Percentiles rank a stretch among this genome's conserved stretches.
Conservation (phyloP, 345 rosid species). For the Firmiana major region DNA sequence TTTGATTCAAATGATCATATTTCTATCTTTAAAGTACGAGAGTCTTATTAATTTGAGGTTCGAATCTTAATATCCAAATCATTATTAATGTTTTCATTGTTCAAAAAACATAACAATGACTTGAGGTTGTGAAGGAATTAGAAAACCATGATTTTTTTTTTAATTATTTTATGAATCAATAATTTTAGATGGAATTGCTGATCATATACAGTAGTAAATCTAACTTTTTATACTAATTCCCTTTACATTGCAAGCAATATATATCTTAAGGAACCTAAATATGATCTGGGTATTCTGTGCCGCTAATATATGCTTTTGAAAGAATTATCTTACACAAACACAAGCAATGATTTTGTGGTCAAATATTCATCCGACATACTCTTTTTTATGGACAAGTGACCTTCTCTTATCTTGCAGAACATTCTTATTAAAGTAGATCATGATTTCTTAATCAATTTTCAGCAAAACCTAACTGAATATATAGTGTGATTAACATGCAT, state of each 20-base stretch:
- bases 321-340: background rate
- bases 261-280: background rate
- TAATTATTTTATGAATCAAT: no score
- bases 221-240: background rate
- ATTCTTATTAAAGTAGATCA: conserved; percentile 1
- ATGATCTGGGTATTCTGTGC: background rate
- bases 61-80: no score
- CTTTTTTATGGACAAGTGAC: background rate
- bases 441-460: background rate
- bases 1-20: no score
- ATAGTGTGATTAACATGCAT: background rate
- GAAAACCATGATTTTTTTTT: no score
- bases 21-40: no score
- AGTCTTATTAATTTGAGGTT: no score
- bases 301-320: background rate
- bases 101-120: no score
- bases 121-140: no score
- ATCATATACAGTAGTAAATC: no score
- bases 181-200: no score
- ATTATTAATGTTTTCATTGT: no score
- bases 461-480: background rate
- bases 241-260: background rate
- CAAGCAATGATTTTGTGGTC: background rate
- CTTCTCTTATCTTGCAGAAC: background rate
- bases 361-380: conserved; percentile 7